Evolutionary conservation across 2,329 filamentous ascomycete genomes (phyloP).

Genomic region (Anthostomella pinea): DNA sequence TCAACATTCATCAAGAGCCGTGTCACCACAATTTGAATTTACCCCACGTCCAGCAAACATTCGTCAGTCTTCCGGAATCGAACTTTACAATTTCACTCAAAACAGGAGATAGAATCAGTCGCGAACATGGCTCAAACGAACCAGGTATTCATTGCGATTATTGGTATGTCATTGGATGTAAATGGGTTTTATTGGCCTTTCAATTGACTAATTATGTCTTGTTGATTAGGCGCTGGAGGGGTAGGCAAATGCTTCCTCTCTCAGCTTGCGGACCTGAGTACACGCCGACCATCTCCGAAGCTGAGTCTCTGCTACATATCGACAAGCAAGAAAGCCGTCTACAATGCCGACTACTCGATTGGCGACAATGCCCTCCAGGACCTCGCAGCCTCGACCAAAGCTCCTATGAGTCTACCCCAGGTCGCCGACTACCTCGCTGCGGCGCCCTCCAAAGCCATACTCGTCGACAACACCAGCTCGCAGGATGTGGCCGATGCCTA

Average conservation of each 20-base stretch:
- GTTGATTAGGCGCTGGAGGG: conserved; percentile 72
- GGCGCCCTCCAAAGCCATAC: conserved; percentile 73
- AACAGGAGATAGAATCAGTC: conserved; percentile 15
- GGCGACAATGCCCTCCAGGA: conserved; percentile 59
- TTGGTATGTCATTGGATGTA: conserved; percentile 29
- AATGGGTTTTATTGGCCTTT: not conserved
- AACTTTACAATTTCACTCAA: not conserved
- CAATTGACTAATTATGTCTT: conserved; percentile 16
- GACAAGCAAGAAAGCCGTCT: conserved; percentile 79
- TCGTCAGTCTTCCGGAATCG: no score
- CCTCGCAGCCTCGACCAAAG: conserved; percentile 61
- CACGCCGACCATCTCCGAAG: conserved; percentile 64
- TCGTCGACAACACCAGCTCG: conserved; percentile 95
- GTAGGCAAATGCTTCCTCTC: conserved; percentile 88
- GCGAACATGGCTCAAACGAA: conserved; percentile 41
- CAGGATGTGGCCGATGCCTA: conserved; percentile 82
- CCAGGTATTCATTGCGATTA: conserved; percentile 52
- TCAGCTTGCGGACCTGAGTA: conserved; percentile 69
- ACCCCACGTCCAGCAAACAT: no score
- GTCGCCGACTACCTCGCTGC: conserved; percentile 74
- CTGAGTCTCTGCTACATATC: conserved; percentile 81
- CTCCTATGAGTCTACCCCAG: conserved; percentile 65
- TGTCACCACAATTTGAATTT: no score
- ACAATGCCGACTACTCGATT: conserved; percentile 70
- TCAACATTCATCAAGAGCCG: no score